Evolutionary conservation across 2,329 filamentous ascomycete genomes (phyloP), one percentile per base, ranked within the genome.

Genomic region (Penicillium sp.): DNA sequence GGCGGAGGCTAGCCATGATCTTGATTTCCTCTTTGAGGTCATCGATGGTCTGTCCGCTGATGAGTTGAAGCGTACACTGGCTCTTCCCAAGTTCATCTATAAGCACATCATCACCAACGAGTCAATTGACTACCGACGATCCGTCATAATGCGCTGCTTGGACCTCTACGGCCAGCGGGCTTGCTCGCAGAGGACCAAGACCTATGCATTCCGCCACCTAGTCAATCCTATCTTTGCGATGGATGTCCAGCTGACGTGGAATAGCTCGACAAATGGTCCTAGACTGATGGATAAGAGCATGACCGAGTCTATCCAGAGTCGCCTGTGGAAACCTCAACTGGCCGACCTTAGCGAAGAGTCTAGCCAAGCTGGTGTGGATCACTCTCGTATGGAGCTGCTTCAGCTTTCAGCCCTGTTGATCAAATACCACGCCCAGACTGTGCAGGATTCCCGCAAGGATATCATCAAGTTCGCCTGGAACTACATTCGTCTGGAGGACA

Each of bases 401-500:
- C 95, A 99, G 69, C 82, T 97, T 40, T 96, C 94, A 5, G 92
- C 94, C 0, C 85, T 99, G 77, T 79, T 99, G 35, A 87, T 99
- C 72, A 99, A 99, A 68, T 95, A 97, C 65, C 90, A 99, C 65
- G 86, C 92, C 64, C 83, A 84, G 28, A 88, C 91, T 48, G 82
- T 99, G 1, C 89, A 95, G 61, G 94, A 97, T 64, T 87, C 90
- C 2, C 86, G 95, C 33, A 99, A 99, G 72, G 94, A 99, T 58
- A 92, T 99, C 56, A 99, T 99, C 67, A 97, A 96, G 73, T 99
- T 97, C 72, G 92, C 91, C 3, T 99, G 94, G 94, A 96, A 92
- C 16, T 97, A 96, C 68, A 99, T 99, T 64, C 85, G 90, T 22
- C 82, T 99, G n/a, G 95, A 99, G 66, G 94, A 99, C 70, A 89